Percentiles rank a stretch among this genome's conserved stretches.
These are phyloP conservation scores for Colletotrichum karsti DNA, from an alignment of 2,329 filamentous ascomycete genomes.

Conservation along the genomic window DNA sequence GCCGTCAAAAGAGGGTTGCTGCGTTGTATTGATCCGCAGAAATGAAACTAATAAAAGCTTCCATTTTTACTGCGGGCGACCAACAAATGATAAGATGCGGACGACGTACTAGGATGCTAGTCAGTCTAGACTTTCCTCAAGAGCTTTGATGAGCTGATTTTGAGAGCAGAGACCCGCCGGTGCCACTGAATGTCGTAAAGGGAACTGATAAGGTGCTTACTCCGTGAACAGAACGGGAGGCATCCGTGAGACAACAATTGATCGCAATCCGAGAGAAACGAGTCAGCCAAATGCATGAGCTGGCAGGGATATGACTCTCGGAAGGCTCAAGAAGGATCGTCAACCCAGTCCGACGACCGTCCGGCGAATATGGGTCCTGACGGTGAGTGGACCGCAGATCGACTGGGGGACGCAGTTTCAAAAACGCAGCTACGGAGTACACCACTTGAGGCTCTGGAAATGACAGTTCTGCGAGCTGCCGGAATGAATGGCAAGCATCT, in stretches of 20 bases:
- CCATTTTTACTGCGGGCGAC: too few species aligned
- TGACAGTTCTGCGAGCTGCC: not conserved
- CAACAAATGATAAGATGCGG: too few species aligned
- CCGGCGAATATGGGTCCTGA: not conserved
- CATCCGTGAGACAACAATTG: not conserved
- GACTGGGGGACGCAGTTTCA: not conserved
- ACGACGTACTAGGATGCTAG: too few species aligned
- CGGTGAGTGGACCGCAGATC: not conserved
- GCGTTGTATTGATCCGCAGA: too few species aligned
- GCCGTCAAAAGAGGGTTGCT: too few species aligned
- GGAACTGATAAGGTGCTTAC: not conserved
- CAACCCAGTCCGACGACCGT: not conserved
- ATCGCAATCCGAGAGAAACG: not conserved
- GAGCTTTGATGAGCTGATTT: not conserved
- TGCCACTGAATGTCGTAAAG: not conserved
- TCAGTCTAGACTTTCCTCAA: too few species aligned
- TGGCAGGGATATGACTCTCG: not conserved
- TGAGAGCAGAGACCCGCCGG: not conserved
- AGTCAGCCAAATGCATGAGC: not conserved
- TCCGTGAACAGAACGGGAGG: not conserved
- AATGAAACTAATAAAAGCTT: too few species aligned
- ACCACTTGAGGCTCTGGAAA: not conserved
- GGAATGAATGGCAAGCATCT: not conserved
- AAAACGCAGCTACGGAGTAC: not conserved
- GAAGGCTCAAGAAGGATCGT: not conserved